Conservation (phyloP, 352 stramenopile species). For the Phytophthora fragariae region DNA sequence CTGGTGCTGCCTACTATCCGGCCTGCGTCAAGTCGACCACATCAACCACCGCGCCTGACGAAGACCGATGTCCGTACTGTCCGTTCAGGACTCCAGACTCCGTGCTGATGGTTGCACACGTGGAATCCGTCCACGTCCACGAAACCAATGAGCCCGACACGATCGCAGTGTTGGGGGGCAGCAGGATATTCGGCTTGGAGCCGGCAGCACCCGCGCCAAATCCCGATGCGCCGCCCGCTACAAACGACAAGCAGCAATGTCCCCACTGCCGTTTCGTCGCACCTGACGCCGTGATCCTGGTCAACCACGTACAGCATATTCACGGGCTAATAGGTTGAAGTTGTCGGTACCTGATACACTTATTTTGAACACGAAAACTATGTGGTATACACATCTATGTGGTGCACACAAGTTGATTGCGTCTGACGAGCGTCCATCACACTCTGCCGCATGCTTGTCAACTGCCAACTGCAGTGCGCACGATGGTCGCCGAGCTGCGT, state of each 20-base stretch:
- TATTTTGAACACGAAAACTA: neutral
- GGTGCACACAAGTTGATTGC: too few species aligned
- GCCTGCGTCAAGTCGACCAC: conserved; percentile 23
- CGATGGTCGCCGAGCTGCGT: conserved; percentile 25
- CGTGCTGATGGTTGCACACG: conserved; percentile 74
- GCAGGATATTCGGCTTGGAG: conserved; percentile 36
- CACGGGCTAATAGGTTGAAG: conserved; percentile 47
- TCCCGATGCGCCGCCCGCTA: neutral
- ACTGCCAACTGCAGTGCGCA: conserved; percentile 1
- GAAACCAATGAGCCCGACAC: conserved; percentile 8
- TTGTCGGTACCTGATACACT: conserved; percentile 7
- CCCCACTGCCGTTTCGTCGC: conserved; percentile 70
- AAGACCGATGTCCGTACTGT: conserved; percentile 69
- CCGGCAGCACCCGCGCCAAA: conserved; percentile 20
- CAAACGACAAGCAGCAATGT: conserved; percentile 58
- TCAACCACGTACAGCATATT: conserved; percentile 82
- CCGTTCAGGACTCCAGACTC: conserved; percentile 54
- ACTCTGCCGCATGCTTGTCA: conserved; percentile 20
- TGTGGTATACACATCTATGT: too few species aligned
- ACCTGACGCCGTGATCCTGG: conserved; percentile 65
- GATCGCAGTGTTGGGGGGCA: conserved; percentile 37
- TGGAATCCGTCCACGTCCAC: conserved; percentile 52
- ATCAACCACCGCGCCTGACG: conserved; percentile 29
- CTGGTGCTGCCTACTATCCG: conserved; percentile 23
- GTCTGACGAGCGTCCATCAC: too few species aligned